Conservation (phyloP, 495 filamentous ascomycete species). For the Aspergillus egyptiacus region DNA sequence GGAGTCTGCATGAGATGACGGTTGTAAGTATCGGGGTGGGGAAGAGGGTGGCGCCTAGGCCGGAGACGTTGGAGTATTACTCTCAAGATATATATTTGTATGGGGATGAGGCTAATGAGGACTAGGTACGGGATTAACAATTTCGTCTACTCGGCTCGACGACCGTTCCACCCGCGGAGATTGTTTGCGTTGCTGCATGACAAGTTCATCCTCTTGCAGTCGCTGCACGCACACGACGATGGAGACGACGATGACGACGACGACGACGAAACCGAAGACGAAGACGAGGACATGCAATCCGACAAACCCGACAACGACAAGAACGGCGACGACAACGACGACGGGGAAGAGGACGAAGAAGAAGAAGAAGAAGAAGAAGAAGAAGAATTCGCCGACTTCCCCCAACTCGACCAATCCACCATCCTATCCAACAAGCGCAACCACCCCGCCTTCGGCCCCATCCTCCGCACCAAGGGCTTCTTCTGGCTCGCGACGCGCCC, state of each 20-base stretch:
- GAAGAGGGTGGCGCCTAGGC: slow-evolving; percentile 43
- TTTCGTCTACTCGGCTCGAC: slow-evolving; percentile 48
- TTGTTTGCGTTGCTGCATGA: slow-evolving; percentile 47
- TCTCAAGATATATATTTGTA: neutral
- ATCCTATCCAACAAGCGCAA: slow-evolving; percentile 42
- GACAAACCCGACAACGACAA: slow-evolving; percentile 28
- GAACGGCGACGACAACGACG: slow-evolving; percentile 32
- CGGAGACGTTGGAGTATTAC: slow-evolving; percentile 50
- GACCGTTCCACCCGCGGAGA: slow-evolving; percentile 48
- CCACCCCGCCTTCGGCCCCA: slow-evolving; percentile 34
- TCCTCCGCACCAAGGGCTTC: slow-evolving; percentile 45
- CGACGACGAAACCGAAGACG: slow-evolving; percentile 30
- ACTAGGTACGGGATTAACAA: slow-evolving; percentile 48
- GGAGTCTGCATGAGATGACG: slow-evolving; percentile 48
- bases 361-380: slow-evolving; percentile 33
- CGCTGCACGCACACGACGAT: slow-evolving; percentile 25
- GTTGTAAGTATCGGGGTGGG: slow-evolving; percentile 36
- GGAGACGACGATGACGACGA: slow-evolving; percentile 32
- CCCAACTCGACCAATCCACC: slow-evolving; percentile 28
- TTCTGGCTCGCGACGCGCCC: slow-evolving; percentile 44
- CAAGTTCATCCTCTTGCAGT: slow-evolving; percentile 49
- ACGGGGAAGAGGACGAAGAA: slow-evolving; percentile 31
- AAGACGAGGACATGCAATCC: slow-evolving; percentile 30
- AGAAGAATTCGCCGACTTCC: slow-evolving; percentile 29
- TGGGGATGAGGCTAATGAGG: neutral